These are phyloP conservation scores for Leccinum sublutescens DNA, from an alignment of 768 basidiomycete species.

Conservation along the genomic window DNA sequence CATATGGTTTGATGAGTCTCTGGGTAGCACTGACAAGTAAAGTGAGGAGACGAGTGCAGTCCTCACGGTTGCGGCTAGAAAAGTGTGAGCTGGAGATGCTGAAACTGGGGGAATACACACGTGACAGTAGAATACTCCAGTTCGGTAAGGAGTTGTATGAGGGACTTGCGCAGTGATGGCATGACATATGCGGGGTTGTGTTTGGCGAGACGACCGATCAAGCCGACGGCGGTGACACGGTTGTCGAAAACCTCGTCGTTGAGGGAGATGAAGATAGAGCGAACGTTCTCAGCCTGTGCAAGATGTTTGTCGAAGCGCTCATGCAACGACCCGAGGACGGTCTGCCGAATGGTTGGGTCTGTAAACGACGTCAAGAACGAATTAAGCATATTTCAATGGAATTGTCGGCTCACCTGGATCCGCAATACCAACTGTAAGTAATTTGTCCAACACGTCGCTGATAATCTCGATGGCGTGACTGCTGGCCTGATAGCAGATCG, in stretches of 20 bases:
- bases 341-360: constrained; percentile 79
- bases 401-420: constrained; percentile 72
- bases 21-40: constrained; percentile 89
- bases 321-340: constrained; percentile 83
- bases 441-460: constrained; percentile 95
- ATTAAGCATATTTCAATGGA: background rate
- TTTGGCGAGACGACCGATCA: constrained; percentile 91
- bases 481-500: constrained; percentile 94
- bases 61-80: constrained; percentile 78
- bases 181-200: constrained; percentile 99
- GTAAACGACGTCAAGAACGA: constrained; percentile 8
- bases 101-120: constrained; percentile 45
- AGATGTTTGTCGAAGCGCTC: constrained; percentile 96
- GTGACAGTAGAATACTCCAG: constrained; percentile 90
- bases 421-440: constrained; percentile 91
- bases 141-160: constrained; percentile 95
- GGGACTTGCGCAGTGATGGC: constrained; percentile 91
- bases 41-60: constrained; percentile 88
- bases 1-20: constrained; percentile 93
- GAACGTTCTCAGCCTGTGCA: constrained; percentile 97
- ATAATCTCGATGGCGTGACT: constrained; percentile 96
- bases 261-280: constrained; percentile 93
- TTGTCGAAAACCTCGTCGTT: constrained; percentile 97
- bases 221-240: constrained; percentile 81
- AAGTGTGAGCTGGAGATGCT: background rate